Conservation (phyloP, 2,329 filamentous ascomycete genomes). For the Microsporum audouinii region DNA sequence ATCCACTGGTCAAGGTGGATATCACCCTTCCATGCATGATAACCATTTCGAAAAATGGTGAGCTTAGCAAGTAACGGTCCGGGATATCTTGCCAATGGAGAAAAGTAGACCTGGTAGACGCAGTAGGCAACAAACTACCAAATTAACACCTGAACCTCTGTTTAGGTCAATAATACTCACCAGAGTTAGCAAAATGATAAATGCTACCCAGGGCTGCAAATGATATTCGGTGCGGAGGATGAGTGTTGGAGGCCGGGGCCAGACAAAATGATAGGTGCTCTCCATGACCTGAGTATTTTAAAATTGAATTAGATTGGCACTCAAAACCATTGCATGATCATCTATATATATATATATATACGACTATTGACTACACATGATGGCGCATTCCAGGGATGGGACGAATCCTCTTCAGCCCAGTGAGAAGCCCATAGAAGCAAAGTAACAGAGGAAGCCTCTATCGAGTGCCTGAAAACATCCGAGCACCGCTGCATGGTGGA, state of each 20-base stretch:
- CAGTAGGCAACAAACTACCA: background rate
- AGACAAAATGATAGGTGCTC: background rate
- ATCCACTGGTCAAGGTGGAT: conserved; percentile 11
- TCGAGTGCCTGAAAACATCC: too few species aligned
- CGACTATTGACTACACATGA: too few species aligned
- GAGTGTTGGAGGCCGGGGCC: background rate
- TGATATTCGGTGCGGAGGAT: background rate
- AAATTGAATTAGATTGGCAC: background rate
- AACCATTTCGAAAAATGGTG: conserved; percentile 10
- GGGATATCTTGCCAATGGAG: conserved; percentile 10
- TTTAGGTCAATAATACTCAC: background rate
- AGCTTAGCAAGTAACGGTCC: conserved; percentile 10
- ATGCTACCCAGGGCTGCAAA: background rate
- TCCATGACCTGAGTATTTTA: background rate
- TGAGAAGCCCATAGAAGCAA: too few species aligned
- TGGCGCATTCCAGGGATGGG: too few species aligned
- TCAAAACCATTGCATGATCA: background rate
- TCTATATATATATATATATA: background rate
- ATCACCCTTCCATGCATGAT: conserved; percentile 11
- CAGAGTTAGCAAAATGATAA: background rate
- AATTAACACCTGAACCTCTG: background rate
- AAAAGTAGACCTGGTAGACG: conserved; percentile 12
- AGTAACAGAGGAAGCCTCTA: too few species aligned
- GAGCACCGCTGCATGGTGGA: too few species aligned
- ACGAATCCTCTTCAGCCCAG: too few species aligned